Base-by-base conservation (phyloP, 148 eudicot species). In the Persicaria maculosa region DNA sequence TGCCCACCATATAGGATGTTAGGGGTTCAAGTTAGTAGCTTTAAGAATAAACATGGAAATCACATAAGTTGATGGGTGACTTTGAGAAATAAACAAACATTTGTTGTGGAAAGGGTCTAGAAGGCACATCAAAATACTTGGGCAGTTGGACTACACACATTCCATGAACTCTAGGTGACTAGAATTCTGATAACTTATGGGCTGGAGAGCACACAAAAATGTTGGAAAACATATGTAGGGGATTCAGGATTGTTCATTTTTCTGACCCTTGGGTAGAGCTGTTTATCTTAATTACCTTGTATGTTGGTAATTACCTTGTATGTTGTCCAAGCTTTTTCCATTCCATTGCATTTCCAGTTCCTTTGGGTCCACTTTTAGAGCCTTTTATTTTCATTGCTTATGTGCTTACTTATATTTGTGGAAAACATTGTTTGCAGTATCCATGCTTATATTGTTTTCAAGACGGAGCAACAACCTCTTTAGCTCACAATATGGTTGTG, bases 401-500 rank as follows among this genome's bases (percentile, higher is more conserved):
- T 44, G 44, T 4, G 22, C 17, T 50, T 48, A 70, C 25, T 85
- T 62, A 62, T 36, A 5, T 12, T 40, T 36, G 45, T 11, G 68
- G 43, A 11, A 11, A 11, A 4, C 4, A 11, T 14, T 64, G 4
- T 16, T 40, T 79, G 86, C 93, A 95, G 98, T 85, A 91, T 95
- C 74, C 82, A 95, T 75, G 96, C 94, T 9, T 92, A 92, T 76
- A 76, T 95, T 79, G 97, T 95, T 68, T 95, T 95, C 79, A 83
- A 85, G 77, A 84, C 88, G 5, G 97, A 92, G 97, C 92, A 54
- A 89, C 86, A 80, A 96, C 92, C 75, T 87, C 98, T 72, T 85
- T 95, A 81, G 87, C 85, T 15, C 91, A 90, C 82, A 90, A 95
- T 81, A 95, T 92, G 98, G 89, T 91, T 45, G 84, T 88, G 89